phyloP scores from a whole-genome alignment of 345 rosid species.

The Acer yangbiense region DNA sequence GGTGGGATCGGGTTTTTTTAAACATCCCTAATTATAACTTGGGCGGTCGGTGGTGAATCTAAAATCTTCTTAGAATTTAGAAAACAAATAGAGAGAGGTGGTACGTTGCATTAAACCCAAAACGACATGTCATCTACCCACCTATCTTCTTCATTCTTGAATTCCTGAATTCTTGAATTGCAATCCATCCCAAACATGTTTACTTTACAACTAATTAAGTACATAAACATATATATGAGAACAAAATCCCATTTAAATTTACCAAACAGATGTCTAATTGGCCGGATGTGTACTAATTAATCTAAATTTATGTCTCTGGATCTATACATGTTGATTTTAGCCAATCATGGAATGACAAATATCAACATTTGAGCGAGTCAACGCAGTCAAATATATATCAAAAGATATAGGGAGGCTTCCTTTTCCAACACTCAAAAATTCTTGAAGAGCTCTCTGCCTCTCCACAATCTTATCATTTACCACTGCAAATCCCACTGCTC shows the following conservation, averaged over 20 bases:
- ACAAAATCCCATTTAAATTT: conserved; percentile 8
- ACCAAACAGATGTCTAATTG: conserved; percentile 1
- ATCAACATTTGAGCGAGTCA: not conserved
- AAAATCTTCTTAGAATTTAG: conserved; percentile 27
- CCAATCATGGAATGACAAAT: not conserved
- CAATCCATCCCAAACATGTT: conserved; percentile 3
- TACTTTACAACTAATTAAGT: not conserved
- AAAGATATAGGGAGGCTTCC: not conserved
- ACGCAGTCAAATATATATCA: not conserved
- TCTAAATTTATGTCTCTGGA: not conserved
- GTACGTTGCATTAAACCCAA: conserved; percentile 31
- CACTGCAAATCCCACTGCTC: conserved; percentile 45
- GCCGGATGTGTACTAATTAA: not conserved
- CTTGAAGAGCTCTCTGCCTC: conserved; percentile 3
- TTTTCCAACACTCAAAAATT: not conserved
- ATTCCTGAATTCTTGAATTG: conserved; percentile 1
- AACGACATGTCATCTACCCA: conserved; percentile 19
- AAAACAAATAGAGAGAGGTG: conserved; percentile 16
- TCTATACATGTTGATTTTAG: not conserved
- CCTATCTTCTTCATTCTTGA: conserved; percentile 22
- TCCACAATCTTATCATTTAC: not conserved
- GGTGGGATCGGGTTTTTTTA: too few species aligned
- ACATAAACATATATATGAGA: not conserved
- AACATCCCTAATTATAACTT: not conserved
- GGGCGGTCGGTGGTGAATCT: conserved; percentile 9